Conservation (phyloP, 805 yeast genomes). For the Komagataella pastoris region DNA sequence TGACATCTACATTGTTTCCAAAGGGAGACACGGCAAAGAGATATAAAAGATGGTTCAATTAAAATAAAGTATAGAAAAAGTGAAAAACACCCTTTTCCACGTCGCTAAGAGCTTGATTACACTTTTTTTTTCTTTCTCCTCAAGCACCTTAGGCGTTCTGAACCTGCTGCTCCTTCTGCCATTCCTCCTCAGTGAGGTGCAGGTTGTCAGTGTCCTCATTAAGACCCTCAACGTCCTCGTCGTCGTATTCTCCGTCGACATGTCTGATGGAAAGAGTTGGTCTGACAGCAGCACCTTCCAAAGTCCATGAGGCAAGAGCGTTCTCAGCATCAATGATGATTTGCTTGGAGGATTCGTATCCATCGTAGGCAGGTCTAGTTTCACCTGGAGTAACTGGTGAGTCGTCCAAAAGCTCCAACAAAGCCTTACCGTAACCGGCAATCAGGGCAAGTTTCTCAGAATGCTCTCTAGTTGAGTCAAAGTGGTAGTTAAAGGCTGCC, state of each 20-base stretch:
- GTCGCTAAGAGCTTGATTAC: neutral
- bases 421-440: constrained; percentile 84
- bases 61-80: neutral
- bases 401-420: constrained; percentile 72
- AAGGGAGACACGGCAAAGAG: neutral
- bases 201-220: constrained; percentile 32
- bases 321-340: constrained; percentile 77
- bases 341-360: constrained; percentile 81
- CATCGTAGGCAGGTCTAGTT: constrained; percentile 81
- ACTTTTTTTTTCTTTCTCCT: neutral
- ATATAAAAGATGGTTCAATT: neutral
- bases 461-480: constrained; percentile 75
- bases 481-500: constrained; percentile 74
- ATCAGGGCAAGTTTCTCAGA: constrained; percentile 78
- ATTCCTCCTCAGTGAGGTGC: constrained; percentile 38
- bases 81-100: neutral
- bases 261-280: constrained; percentile 63
- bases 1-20: neutral
- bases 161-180: constrained; percentile 13
- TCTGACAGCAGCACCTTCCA: constrained; percentile 70
- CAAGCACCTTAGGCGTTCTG: neutral
- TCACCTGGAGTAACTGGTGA: constrained; percentile 87
- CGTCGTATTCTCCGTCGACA: constrained; percentile 30
- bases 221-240: constrained; percentile 39
- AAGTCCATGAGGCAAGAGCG: constrained; percentile 75